Base-by-base conservation (phyloP, 2,329 filamentous ascomycete genomes). In the Diaporthe australafricana region DNA sequence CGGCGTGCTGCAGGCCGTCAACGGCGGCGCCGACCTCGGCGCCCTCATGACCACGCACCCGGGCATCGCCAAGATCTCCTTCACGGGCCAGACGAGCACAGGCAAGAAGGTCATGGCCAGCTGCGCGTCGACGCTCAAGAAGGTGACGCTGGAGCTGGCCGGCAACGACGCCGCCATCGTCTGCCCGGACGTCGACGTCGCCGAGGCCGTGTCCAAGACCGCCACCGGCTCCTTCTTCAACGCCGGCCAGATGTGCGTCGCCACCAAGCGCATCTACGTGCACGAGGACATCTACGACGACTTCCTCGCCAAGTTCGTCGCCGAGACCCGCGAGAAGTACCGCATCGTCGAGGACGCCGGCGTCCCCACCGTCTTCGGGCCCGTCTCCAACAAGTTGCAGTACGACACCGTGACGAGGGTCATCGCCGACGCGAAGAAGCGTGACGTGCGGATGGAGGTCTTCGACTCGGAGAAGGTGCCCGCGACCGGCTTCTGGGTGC, bases 331-430 rank as follows among this genome's bases (percentile, higher is more conserved):
- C 45, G 83, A 85, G 68, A 73, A 45, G 67, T 83, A 80, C 63
- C 82, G 81, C 52, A 83, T 86, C 14, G 75, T 78, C 71, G 78
- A 79, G 67, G 80, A 81, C 30, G 72, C 70, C 12, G 53, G 66
- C 4, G 75, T 76, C 17, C 78, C 77, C 45, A 79, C 79, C 53
- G 78, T 88, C 48, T 85, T 90, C 70, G 88, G 89, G 0, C 91
- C 91, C 0, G 80, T 93, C 2, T 89, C 91, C 73, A 93, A 93
- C 80, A 80, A 85, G 75, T 87, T 90, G 86, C 91, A 93, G 79
- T 93, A 86, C 77, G 87, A 91, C 57, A 86, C 86, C 30, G 88
- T 90, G 32, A 87, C 87, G 76, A 79, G 82, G 16, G 86, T 91
- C 73, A 85, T 92, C 67, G 83, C 84, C 12, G 87, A 90, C 63